These are phyloP conservation scores for Alternaria sp. DNA, from an alignment of 2,329 filamentous ascomycete species.

Conservation along the genomic window DNA sequence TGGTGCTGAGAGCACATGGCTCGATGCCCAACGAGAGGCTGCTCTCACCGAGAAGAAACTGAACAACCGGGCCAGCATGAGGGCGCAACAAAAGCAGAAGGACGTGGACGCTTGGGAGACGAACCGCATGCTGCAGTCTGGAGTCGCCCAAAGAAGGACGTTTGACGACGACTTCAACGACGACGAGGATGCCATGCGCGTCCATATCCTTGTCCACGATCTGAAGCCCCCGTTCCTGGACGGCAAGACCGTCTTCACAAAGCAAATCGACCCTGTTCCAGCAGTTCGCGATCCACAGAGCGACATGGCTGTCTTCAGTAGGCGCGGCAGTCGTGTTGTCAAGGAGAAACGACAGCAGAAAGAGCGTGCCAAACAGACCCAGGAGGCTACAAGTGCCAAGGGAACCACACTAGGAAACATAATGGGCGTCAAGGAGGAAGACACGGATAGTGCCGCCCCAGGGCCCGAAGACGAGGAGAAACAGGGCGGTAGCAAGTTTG, in stretches of 20 bases:
- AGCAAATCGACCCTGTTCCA: constrained; percentile 93
- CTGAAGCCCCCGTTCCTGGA: constrained; percentile 94
- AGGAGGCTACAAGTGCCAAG: constrained; percentile 91
- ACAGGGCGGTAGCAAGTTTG: constrained; percentile 79
- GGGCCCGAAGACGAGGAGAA: constrained; percentile 76
- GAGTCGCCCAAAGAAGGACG: constrained; percentile 89
- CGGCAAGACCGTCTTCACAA: constrained; percentile 94
- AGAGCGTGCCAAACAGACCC: constrained; percentile 91
- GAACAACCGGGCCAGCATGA: constrained; percentile 73
- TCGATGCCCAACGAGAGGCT: constrained; percentile 78
- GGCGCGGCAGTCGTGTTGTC: constrained; percentile 93
- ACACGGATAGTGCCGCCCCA: constrained; percentile 84
- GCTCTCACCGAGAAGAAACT: constrained; percentile 83
- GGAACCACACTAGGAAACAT: constrained; percentile 93
- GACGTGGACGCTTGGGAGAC: constrained; percentile 99
- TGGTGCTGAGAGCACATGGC: constrained; percentile 74
- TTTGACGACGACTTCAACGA: constrained; percentile 84
- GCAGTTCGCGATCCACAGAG: constrained; percentile 94
- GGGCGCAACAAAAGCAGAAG: constrained; percentile 84
- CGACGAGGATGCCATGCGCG: constrained; percentile 87
- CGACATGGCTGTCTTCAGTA: constrained; percentile 97
- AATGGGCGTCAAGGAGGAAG: constrained; percentile 94
- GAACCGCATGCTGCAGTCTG: constrained; percentile 96
- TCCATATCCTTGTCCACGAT: constrained; percentile 93
- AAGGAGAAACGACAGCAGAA: constrained; percentile 90